These are phyloP conservation scores for Takakia lepidozioides DNA, from an alignment of 225 moss, liverwort and hornwort species.

Conservation along the genomic window DNA sequence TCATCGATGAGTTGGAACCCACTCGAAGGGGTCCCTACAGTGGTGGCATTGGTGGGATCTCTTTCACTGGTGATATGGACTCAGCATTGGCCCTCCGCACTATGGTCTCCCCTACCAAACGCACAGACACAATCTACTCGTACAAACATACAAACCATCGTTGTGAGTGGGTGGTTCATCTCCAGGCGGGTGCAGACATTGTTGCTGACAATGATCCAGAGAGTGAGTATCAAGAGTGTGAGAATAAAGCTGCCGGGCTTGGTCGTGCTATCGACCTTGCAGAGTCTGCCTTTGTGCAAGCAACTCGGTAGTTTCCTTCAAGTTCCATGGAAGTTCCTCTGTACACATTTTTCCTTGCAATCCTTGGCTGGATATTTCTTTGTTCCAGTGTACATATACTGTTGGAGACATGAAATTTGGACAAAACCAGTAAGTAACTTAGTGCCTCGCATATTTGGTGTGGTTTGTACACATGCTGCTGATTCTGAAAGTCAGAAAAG, in stretches of 20 bases:
- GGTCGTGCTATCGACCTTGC: slow-evolving; percentile 90
- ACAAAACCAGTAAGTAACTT: too few relatives aligned
- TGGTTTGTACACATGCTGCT: too few relatives aligned
- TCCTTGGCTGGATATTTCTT: too few relatives aligned
- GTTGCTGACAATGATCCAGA: slow-evolving; percentile 97
- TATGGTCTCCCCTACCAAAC: slow-evolving; percentile 82
- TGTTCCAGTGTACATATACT: too few relatives aligned
- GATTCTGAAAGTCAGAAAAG: too few relatives aligned
- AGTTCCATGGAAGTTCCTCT: too few relatives aligned
- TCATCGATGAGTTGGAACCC: slow-evolving; percentile 88
- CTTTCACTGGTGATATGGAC: slow-evolving; percentile 85
- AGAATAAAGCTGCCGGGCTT: slow-evolving; percentile 85
- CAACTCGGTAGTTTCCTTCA: slow-evolving; percentile 2
- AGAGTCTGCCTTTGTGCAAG: slow-evolving; percentile 81
- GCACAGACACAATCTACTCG: slow-evolving; percentile 78
- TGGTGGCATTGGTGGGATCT: slow-evolving; percentile 87
- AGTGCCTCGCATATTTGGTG: too few relatives aligned
- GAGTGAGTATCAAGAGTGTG: slow-evolving; percentile 75
- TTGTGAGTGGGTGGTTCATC: slow-evolving; percentile 80
- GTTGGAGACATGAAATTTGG: too few relatives aligned
- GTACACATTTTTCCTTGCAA: too few relatives aligned
- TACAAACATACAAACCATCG: slow-evolving; percentile 48
- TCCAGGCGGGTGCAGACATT: slow-evolving; percentile 85
- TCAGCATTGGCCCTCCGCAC: slow-evolving; percentile 83
- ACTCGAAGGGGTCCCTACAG: slow-evolving; percentile 90